Conservation (phyloP, 78 protist genomes). For the Dictyostelium capitatum region DNA sequence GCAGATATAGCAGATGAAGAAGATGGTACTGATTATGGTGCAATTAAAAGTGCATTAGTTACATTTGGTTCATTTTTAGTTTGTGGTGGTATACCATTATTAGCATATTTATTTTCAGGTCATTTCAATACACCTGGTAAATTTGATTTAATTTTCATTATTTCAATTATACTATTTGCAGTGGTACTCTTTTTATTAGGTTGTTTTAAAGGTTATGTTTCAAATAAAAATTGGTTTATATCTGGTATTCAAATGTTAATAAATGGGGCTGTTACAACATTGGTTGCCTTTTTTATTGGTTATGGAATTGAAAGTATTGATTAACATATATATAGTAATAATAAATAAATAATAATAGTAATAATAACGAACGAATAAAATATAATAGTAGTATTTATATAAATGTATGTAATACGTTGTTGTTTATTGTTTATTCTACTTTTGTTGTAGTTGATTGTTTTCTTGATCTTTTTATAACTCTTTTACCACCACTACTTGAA, state of each 20-base stretch:
- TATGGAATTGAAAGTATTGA: constrained; percentile 45
- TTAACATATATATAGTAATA: neutral
- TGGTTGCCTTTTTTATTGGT: constrained; percentile 82
- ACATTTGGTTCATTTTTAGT: constrained; percentile 64
- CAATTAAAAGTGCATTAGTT: constrained; percentile 52
- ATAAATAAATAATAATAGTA: neutral
- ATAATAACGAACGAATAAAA: neutral
- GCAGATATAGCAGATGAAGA: constrained; percentile 11
- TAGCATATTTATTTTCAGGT: constrained; percentile 26
- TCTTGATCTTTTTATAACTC: neutral
- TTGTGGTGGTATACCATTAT: constrained; percentile 60
- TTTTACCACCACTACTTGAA: neutral
- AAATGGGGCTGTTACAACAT: constrained; percentile 84
- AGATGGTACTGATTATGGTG: constrained; percentile 35
- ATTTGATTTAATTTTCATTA: constrained; percentile 41
- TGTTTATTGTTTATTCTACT: neutral
- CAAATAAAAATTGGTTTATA: constrained; percentile 52
- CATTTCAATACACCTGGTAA: neutral
- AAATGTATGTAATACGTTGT: too few relatives aligned
- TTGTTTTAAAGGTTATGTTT: constrained; percentile 71
- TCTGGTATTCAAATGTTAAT: constrained; percentile 71
- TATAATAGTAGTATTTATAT: neutral
- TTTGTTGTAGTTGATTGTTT: neutral
- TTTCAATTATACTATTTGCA: constrained; percentile 59
- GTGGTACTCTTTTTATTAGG: constrained; percentile 69